Percentiles rank a stretch among this genome's conserved stretches.
Evolutionary conservation across 2,329 filamentous ascomycete genomes (phyloP).

Genomic region (Phoma sp.): DNA sequence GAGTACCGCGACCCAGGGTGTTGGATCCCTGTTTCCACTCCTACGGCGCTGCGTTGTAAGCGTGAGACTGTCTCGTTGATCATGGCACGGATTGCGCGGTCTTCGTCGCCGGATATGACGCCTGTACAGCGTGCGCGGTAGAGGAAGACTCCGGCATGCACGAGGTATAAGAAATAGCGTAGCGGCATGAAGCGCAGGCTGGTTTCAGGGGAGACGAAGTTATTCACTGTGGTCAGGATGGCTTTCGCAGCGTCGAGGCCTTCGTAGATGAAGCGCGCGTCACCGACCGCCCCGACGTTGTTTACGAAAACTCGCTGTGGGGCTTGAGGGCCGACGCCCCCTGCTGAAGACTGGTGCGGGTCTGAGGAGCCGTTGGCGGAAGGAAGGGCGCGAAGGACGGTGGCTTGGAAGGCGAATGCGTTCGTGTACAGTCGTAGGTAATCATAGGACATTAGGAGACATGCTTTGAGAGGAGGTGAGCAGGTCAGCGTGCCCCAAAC

Average conservation of each 20-base stretch:
- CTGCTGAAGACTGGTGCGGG: background rate
- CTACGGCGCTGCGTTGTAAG: slow-evolving; percentile 54
- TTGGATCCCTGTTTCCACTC: slow-evolving; percentile 46
- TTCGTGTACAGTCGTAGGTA: slow-evolving; percentile 77
- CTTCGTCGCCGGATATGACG: slow-evolving; percentile 57
- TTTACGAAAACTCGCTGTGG: slow-evolving; percentile 57
- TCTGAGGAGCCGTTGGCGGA: slow-evolving; percentile 27
- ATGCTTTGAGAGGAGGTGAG: slow-evolving; percentile 71
- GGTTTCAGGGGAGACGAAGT: slow-evolving; percentile 58
- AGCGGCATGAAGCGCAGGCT: slow-evolving; percentile 58
- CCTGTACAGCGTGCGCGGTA: slow-evolving; percentile 58
- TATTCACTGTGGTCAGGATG: slow-evolving; percentile 59
- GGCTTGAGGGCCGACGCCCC: slow-evolving; percentile 1
- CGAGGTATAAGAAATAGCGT: slow-evolving; percentile 58
- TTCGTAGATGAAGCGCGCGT: slow-evolving; percentile 60
- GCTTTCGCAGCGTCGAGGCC: slow-evolving; percentile 59
- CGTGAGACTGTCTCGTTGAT: slow-evolving; percentile 56
- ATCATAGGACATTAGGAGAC: slow-evolving; percentile 73
- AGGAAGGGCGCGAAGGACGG: slow-evolving; percentile 58
- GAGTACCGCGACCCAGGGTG: slow-evolving; percentile 58
- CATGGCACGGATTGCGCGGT: slow-evolving; percentile 55
- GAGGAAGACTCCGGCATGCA: slow-evolving; percentile 59
- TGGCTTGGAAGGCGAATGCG: slow-evolving; percentile 78
- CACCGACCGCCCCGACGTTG: slow-evolving; percentile 58
- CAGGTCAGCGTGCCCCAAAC: slow-evolving; percentile 73